Percentiles rank a stretch among this genome's conserved stretches.
Evolutionary conservation across 371 early-diverging fungal species (phyloP).

Genomic region (Aphelidium insulamus): DNA sequence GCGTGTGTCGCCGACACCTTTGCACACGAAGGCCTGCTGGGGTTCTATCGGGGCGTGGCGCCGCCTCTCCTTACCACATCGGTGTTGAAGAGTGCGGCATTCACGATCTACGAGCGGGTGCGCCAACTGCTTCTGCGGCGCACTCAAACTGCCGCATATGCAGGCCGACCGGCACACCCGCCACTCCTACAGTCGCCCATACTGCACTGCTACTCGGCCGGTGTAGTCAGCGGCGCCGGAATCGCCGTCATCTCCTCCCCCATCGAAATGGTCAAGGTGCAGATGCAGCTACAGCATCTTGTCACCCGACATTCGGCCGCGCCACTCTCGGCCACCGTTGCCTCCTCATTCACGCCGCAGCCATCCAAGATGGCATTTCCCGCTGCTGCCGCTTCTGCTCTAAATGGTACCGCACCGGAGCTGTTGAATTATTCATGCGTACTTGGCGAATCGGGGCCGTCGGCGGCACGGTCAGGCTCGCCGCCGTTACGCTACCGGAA

Average conservation of each 20-base stretch:
- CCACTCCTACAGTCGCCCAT: slow-evolving; percentile 5
- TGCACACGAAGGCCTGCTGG: slow-evolving; percentile 39
- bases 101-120: slow-evolving; percentile 39
- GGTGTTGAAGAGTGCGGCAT: slow-evolving; percentile 43
- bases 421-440: too few species aligned
- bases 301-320: too few species aligned
- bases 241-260: slow-evolving; percentile 46
- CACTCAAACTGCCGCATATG: slow-evolving; percentile 6
- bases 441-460: too few species aligned
- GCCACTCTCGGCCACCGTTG: too few species aligned
- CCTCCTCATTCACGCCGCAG: too few species aligned
- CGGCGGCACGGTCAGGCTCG: too few species aligned
- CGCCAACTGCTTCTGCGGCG: slow-evolving; percentile 3
- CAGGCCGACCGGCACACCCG: slow-evolving; percentile 7
- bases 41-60: slow-evolving; percentile 48
- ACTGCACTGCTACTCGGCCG: slow-evolving; percentile 25
- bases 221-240: slow-evolving; percentile 35
- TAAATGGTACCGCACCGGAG: too few species aligned
- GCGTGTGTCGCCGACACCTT: slow-evolving; percentile 39
- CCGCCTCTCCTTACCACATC: slow-evolving; percentile 51
- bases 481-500: too few species aligned
- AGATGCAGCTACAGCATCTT: slow-evolving; percentile 41
- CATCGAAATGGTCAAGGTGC: slow-evolving; percentile 54
- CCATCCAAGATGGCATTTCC: too few species aligned
- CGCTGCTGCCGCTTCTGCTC: too few species aligned